Conservation (phyloP, 306 rosid genomes). For the Coriaria nepalensis region DNA sequence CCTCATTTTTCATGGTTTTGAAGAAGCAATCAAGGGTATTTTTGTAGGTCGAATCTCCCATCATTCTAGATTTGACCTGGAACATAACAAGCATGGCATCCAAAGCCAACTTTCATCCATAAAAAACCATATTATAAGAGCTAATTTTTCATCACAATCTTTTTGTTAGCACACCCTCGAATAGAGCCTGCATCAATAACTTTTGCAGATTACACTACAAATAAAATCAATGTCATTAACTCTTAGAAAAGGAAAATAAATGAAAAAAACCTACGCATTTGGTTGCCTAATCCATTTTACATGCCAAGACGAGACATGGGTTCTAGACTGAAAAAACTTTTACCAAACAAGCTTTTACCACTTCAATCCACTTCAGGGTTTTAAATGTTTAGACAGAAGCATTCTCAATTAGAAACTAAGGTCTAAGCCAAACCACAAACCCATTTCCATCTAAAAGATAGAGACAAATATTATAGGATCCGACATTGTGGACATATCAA, state of each 20-base stretch:
- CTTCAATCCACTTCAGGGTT: too few species aligned
- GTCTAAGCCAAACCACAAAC: too few species aligned
- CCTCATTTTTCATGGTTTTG: constrained; percentile 80
- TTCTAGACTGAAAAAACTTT: too few species aligned
- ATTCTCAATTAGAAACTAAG: too few species aligned
- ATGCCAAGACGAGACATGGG: too few species aligned
- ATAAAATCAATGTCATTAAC: constrained; percentile 7
- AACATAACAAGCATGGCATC: constrained; percentile 23
- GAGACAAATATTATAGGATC: not conserved
- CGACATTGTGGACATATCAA: not conserved
- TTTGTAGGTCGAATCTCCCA: constrained; percentile 93
- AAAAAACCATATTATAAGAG: constrained; percentile 13
- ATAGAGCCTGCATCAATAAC: constrained; percentile 11
- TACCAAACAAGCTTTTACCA: too few species aligned
- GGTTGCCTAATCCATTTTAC: too few species aligned
- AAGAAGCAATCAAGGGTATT: constrained; percentile 76
- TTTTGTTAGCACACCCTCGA: constrained; percentile 17
- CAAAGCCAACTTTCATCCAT: constrained; percentile 16
- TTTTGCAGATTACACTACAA: constrained; percentile 7
- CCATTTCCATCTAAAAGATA: not conserved
- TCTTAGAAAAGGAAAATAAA: not conserved
- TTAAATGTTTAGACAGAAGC: too few species aligned
- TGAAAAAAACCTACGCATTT: not conserved
- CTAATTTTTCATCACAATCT: constrained; percentile 16
- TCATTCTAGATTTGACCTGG: constrained; percentile 97